Conservation (phyloP, 1,139 yeast species). For the Blastobotrys proliferans region DNA sequence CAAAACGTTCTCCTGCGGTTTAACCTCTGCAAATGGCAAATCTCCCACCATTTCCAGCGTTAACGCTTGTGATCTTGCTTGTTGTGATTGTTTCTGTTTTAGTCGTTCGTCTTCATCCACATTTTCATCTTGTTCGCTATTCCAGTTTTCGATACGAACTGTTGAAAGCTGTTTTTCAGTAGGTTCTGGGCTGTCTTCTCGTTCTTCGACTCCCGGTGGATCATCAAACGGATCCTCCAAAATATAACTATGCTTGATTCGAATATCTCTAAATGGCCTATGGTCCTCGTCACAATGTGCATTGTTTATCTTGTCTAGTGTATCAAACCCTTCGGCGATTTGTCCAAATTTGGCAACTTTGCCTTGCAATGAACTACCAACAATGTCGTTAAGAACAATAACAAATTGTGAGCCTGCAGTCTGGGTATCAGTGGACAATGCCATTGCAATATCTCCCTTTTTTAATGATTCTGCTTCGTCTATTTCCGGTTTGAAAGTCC, state of each 20-base stretch:
- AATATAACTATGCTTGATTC: conserved; percentile 49
- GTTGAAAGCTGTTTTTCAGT: conserved; percentile 37
- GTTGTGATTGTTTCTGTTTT: conserved; percentile 32
- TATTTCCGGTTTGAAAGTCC: conserved; percentile 22
- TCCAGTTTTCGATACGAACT: conserved; percentile 36
- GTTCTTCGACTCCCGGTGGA: conserved; percentile 30
- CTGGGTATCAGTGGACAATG: conserved; percentile 22
- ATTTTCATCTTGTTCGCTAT: conserved; percentile 22
- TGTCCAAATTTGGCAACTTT: conserved; percentile 43
- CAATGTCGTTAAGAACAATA: conserved; percentile 29
- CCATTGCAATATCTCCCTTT: conserved; percentile 43
- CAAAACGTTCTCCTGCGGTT: conserved; percentile 58
- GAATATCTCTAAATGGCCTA: conserved; percentile 47
- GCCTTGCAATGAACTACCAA: conserved; percentile 21
- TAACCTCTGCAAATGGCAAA: conserved; percentile 52
- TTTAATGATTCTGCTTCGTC: conserved; percentile 21
- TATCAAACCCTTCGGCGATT: conserved; percentile 49
- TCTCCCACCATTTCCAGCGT: conserved; percentile 65
- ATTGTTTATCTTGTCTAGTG: conserved; percentile 44
- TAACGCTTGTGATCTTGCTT: conserved; percentile 50
- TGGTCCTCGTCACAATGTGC: conserved; percentile 39
- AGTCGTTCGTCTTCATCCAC: conserved; percentile 27
- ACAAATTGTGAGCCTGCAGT: conserved; percentile 36
- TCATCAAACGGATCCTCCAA: conserved; percentile 55
- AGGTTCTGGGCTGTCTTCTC: conserved; percentile 37